Base-by-base conservation (phyloP, 2,329 filamentous ascomycete species). In the Aureobasidium zeae region DNA sequence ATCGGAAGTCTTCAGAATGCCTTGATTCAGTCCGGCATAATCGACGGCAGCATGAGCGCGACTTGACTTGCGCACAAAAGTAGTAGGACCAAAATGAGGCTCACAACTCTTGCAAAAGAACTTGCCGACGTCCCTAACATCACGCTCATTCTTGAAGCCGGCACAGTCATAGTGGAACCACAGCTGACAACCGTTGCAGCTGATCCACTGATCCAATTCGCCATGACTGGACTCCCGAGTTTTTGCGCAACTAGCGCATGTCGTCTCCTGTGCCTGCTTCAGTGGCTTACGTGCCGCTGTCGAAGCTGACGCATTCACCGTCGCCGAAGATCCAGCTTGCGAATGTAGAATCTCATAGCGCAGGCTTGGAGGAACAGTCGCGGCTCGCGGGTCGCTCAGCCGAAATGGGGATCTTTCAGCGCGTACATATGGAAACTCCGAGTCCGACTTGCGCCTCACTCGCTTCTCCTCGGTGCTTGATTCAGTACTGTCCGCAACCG, bases 81-180 rank as follows among this genome's bases (percentile, higher is more conserved):
- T 83, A 17, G 78, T 82, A 52, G 72, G 70, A 15, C 79, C 79
- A 59, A 77, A 71, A 10, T 67, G 62, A 16, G 74, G 70, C 49
- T 76, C 74, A 57, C 79, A 83, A 42, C 62, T 59, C 39, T 63
- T 63, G 58, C 79, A 83, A 54, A 79, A 78, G 55, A 75, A 83
- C 57, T 81, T 82, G 63, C 82, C 79, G 32, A 83, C 75, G 42
- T 74, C 75, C 45, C 76, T 72, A 24, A 80, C 73, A 55, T 81
- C 77, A 19, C 73, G 68, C 51, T 77, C 75, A 52, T 70, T 79
- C 56, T 74, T 76, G 59, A 82, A 79, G 3, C 76, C 77, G 37
- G 77, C 77, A 56, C 79, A 83, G 42, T 76, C 71, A 48, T 77
- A 77, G 60, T 83, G 79, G 54, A 77, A 81, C 79, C 79, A 83